Evolutionary conservation across 148 eudicot species (phyloP).

Genomic region (Pouteria glomerata): DNA sequence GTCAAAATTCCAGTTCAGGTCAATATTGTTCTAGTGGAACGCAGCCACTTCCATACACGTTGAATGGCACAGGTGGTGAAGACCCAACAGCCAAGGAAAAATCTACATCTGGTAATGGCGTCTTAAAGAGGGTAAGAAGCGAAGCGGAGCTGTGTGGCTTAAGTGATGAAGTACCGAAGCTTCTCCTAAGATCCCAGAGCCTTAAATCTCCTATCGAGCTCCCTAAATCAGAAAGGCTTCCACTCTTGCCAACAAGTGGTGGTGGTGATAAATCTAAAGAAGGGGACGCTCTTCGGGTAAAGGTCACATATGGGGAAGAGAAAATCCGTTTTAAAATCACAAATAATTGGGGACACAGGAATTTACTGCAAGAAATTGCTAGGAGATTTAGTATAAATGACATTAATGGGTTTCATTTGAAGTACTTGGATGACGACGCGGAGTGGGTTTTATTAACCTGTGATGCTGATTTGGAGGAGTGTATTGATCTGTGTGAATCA

Average conservation of each 20-base stretch:
- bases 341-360: constrained; percentile 44
- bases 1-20: constrained; percentile 69
- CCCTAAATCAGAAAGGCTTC: constrained; percentile 24
- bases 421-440: constrained; percentile 81
- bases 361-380: constrained; percentile 53
- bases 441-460: constrained; percentile 89
- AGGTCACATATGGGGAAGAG: constrained; percentile 71
- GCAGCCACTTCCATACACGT: constrained; percentile 34
- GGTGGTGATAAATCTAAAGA: constrained; percentile 23
- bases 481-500: constrained; percentile 54
- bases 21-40: constrained; percentile 64
- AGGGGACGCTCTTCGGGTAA: constrained; percentile 43
- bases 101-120: constrained; percentile 23
- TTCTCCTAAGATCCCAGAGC: constrained; percentile 45
- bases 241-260: constrained; percentile 22
- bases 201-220: constrained; percentile 35
- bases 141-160: constrained; percentile 44
- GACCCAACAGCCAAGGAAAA: constrained; percentile 27
- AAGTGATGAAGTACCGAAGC: constrained; percentile 27
- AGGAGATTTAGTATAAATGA: constrained; percentile 64
- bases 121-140: constrained; percentile 50
- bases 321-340: constrained; percentile 61
- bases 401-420: constrained; percentile 55
- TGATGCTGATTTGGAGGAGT: constrained; percentile 83
- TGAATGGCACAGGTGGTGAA: constrained; percentile 30